Evolutionary conservation across 306 rosid genomes (phyloP).

Genomic region (Rosa rugosa): DNA sequence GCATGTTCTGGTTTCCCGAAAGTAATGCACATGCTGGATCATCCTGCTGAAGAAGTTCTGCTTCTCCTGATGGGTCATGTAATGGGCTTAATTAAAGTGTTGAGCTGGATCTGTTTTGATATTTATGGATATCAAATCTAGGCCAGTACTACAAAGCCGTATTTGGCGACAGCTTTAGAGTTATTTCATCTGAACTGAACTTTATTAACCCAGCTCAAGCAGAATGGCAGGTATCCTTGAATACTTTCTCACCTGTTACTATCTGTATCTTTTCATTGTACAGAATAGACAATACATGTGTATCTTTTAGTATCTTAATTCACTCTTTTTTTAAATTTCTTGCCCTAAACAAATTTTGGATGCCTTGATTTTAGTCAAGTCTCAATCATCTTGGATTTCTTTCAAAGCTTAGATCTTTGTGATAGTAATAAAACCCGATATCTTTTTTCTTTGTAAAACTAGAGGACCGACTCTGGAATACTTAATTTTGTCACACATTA

Average conservation of each 20-base stretch:
- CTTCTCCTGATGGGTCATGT: background rate
- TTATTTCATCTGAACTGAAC: background rate
- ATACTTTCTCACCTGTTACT: background rate
- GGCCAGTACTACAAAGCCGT: background rate
- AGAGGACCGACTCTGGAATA: conserved; percentile 12
- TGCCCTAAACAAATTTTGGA: background rate
- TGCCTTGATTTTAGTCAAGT: background rate
- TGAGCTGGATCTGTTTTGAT: background rate
- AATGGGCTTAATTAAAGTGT: conserved; percentile 2
- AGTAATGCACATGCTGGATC: background rate
- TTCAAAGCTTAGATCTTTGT: background rate
- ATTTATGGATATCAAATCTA: conserved; percentile 7
- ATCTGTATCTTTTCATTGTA: background rate
- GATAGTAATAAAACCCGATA: background rate
- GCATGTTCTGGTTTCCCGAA: background rate
- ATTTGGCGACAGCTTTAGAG: background rate
- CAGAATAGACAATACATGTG: background rate
- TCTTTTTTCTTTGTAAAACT: background rate
- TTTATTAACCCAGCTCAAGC: background rate
- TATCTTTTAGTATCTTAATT: background rate
- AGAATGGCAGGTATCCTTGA: background rate
- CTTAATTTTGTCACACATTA: conserved; percentile 30
- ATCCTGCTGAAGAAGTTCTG: background rate
- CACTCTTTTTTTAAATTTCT: background rate
- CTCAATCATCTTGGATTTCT: conserved; percentile 4